phyloP scores from a whole-genome alignment of 306 rosid species.

The Neltuma alba region DNA sequence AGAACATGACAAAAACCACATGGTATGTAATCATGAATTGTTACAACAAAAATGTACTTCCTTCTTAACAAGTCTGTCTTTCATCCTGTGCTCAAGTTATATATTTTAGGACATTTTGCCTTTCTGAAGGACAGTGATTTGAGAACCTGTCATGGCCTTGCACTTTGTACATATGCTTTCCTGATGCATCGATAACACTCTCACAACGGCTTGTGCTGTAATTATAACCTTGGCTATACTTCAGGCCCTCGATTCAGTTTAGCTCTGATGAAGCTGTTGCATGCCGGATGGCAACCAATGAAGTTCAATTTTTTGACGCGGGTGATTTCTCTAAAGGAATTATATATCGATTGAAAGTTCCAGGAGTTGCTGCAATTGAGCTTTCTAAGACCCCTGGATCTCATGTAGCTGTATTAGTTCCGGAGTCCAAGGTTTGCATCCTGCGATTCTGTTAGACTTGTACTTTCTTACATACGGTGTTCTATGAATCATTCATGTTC shows the following conservation, averaged over 20 bases:
- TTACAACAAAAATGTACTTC: background rate
- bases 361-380: constrained; percentile 74
- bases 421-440: constrained; percentile 78
- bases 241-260: constrained; percentile 84
- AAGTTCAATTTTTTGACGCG: constrained; percentile 80
- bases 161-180: background rate
- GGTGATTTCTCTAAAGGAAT: constrained; percentile 76
- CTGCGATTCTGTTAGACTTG: constrained; percentile 14
- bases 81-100: background rate
- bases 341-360: constrained; percentile 65
- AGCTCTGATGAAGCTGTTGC: constrained; percentile 81
- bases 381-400: constrained; percentile 84
- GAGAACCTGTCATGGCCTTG: constrained; percentile 3
- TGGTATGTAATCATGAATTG: constrained; percentile 51
- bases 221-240: background rate
- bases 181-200: background rate
- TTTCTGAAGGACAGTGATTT: background rate
- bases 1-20: constrained; percentile 67
- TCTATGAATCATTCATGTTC: background rate
- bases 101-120: background rate
- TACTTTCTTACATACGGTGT: background rate
- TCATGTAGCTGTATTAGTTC: constrained; percentile 88
- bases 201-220: background rate
- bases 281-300: constrained; percentile 81
- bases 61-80: background rate